Conservation (phyloP, 148 eudicot genomes). For the Cornus kousa region DNA sequence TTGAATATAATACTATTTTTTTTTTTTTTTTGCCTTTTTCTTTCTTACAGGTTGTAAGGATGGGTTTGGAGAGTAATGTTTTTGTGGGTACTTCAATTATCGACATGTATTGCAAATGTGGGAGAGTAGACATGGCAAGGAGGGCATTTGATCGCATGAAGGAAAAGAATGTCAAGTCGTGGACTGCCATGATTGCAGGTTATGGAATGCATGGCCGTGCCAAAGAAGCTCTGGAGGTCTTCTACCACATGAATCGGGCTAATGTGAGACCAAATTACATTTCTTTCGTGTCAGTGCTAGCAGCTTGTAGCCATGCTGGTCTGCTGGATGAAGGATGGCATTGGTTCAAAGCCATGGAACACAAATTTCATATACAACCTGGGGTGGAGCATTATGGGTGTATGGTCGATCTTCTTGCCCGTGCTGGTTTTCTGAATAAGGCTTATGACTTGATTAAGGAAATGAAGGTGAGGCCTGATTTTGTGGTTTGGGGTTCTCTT, state of each 20-base stretch:
- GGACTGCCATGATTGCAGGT: conserved; percentile 70
- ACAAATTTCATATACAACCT: conserved; percentile 39
- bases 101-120: conserved; percentile 79
- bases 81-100: conserved; percentile 62
- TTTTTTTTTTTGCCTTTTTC: not conserved
- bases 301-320: conserved; percentile 80
- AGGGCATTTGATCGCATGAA: conserved; percentile 62
- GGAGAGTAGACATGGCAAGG: conserved; percentile 54
- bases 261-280: conserved; percentile 55
- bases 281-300: conserved; percentile 61
- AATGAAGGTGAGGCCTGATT: conserved; percentile 64
- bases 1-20: too few relatives aligned
- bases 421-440: conserved; percentile 49
- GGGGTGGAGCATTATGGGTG: conserved; percentile 70
- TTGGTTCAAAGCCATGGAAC: conserved; percentile 52
- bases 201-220: conserved; percentile 71
- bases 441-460: conserved; percentile 52
- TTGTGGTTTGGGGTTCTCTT: conserved; percentile 66
- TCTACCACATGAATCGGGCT: conserved; percentile 52
- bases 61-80: conserved; percentile 57
- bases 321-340: conserved; percentile 61
- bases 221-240: conserved; percentile 55
- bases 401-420: conserved; percentile 71
- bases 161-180: conserved; percentile 55
- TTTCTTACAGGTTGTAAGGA: conserved; percentile 41